Evolutionary conservation across 495 filamentous ascomycete genomes (phyloP).

Genomic region (Hypomontagnella monticulosa): DNA sequence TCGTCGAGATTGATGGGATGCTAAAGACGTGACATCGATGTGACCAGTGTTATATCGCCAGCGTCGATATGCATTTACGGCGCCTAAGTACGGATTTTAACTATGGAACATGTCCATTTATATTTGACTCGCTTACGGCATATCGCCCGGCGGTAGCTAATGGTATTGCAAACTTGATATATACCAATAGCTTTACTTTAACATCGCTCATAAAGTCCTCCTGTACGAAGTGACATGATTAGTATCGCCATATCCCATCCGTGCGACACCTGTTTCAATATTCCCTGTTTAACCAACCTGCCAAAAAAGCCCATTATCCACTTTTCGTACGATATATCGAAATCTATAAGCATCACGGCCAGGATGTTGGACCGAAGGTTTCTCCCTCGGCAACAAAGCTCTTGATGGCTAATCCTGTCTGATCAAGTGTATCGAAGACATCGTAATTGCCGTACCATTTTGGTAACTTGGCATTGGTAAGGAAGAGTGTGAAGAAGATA

Average conservation of each 20-base stretch:
- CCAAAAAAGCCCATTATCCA: background rate
- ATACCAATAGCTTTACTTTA: too few species aligned
- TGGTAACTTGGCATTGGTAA: constrained; percentile 61
- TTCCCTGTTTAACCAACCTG: background rate
- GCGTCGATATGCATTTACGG: too few species aligned
- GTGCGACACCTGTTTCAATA: background rate
- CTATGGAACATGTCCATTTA: too few species aligned
- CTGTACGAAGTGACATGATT: too few species aligned
- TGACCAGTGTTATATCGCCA: too few species aligned
- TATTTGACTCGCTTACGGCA: too few species aligned
- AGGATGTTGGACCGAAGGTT: constrained; percentile 58
- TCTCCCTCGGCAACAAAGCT: constrained; percentile 46
- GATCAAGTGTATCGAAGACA: constrained; percentile 53
- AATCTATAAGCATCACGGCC: constrained; percentile 43
- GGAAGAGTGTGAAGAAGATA: constrained; percentile 74
- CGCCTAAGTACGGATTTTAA: too few species aligned
- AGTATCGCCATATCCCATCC: background rate
- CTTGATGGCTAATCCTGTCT: constrained; percentile 47
- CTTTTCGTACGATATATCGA: background rate
- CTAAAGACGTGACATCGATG: constrained; percentile 18
- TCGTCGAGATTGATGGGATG: constrained; percentile 62
- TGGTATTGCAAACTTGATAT: too few species aligned
- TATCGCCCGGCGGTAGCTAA: too few species aligned
- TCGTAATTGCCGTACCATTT: constrained; percentile 74
- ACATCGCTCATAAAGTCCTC: too few species aligned